These are phyloP conservation scores for Fusarium sp. DNA, from an alignment of 2,329 filamentous ascomycete species.

Conservation along the genomic window DNA sequence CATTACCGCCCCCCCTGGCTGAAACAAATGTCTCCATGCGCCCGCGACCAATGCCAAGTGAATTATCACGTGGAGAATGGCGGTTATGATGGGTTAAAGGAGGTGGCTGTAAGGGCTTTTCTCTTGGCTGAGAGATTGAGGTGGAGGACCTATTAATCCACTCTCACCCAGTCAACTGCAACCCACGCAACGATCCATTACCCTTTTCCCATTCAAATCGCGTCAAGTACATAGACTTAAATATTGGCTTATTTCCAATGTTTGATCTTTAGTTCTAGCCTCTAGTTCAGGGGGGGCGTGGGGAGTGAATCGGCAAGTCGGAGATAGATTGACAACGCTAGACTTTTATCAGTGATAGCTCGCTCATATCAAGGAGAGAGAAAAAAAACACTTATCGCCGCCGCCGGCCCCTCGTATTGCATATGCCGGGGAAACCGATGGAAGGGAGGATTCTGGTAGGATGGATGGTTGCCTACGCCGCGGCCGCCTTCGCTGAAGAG, in stretches of 20 bases:
- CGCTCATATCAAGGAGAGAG: background rate
- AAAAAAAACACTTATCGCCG: background rate
- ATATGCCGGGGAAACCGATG: background rate
- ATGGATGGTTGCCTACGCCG: background rate
- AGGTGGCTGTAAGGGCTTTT: constrained; percentile 3
- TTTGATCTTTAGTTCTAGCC: constrained; percentile 32
- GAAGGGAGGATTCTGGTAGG: background rate
- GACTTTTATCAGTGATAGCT: background rate
- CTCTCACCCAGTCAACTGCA: background rate
- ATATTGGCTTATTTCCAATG: constrained; percentile 37
- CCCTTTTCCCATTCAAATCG: background rate
- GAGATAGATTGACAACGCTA: constrained; percentile 1
- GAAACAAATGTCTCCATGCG: background rate
- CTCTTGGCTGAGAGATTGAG: constrained; percentile 3
- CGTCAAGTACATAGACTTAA: constrained; percentile 32
- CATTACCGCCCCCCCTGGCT: background rate
- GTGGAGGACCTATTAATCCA: background rate
- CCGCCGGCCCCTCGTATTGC: background rate
- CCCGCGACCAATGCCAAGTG: background rate
- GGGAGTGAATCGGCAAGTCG: background rate
- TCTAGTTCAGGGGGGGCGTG: constrained; percentile 30
- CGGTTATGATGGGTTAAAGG: background rate
- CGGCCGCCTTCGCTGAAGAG: background rate
- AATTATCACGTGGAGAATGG: background rate
- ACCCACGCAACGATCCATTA: constrained; percentile 2